A percentile compares a stretch with the other conserved stretches of the same genome.
Evolutionary conservation across 2,329 filamentous ascomycete species (phyloP).

Genomic region (Fusarium sp.): DNA sequence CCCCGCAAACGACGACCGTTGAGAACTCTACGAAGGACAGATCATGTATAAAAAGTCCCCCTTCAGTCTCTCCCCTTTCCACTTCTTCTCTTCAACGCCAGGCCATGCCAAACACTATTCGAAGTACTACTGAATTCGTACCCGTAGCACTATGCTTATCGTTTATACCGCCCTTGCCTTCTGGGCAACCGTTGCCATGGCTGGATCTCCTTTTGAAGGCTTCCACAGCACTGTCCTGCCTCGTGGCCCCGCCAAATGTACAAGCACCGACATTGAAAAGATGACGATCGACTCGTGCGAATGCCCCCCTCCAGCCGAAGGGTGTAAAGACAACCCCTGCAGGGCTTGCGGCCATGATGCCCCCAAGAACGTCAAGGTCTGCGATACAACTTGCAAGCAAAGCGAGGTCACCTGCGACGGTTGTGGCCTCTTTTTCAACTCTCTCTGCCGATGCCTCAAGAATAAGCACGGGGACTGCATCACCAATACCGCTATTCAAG

Average conservation of each 20-base stretch:
- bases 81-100: neutral
- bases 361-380: neutral
- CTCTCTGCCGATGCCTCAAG: neutral
- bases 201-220: neutral
- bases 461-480: neutral
- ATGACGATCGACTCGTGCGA: neutral
- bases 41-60: neutral
- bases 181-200: neutral
- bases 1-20: neutral
- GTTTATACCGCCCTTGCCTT: neutral
- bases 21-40: neutral
- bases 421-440: neutral
- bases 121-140: neutral
- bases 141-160: neutral
- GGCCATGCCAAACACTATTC: neutral
- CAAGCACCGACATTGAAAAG: neutral
- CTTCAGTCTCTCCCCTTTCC: neutral
- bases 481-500: neutral
- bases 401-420: neutral
- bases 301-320: neutral
- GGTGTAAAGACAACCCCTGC: neutral
- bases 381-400: neutral
- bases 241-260: neutral
- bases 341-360: neutral
- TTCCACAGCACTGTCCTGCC: neutral